Percentiles rank a stretch among this genome's conserved stretches.
These are phyloP conservation scores for Podaxis sp. DNA, from an alignment of 768 basidiomycete species.

Conservation along the genomic window DNA sequence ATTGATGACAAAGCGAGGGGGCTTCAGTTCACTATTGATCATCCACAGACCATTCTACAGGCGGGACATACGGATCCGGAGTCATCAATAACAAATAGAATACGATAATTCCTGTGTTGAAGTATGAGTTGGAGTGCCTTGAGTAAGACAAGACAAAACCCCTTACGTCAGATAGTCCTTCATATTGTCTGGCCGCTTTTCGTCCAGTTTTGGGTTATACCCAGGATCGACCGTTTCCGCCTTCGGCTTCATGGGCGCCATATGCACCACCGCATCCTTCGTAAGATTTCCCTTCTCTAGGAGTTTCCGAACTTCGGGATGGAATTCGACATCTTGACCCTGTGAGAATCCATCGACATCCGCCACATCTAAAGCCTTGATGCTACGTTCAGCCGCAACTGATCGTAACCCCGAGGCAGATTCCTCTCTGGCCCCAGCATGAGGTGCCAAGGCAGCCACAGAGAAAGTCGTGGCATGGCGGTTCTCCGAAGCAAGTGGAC, in stretches of 20 bases:
- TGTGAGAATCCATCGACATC: neutral
- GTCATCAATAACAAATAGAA: slow-evolving; percentile 31
- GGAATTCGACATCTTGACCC: slow-evolving; percentile 1
- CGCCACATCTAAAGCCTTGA: neutral
- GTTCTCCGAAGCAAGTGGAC: too few species aligned
- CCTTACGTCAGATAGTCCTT: slow-evolving; percentile 17
- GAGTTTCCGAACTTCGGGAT: slow-evolving; percentile 1
- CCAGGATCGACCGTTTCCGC: neutral
- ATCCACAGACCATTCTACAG: neutral
- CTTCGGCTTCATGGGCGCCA: neutral
- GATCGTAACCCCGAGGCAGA: neutral
- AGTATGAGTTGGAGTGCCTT: neutral
- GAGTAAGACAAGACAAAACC: too few species aligned
- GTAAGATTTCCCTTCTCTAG: neutral
- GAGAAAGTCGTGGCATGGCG: too few species aligned
- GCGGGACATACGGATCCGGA: slow-evolving; percentile 26
- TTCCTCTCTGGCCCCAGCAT: too few species aligned
- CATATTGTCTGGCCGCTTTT: slow-evolving; percentile 14
- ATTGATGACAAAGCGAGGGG: neutral
- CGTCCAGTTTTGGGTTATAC: slow-evolving; percentile 17
- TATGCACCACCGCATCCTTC: neutral
- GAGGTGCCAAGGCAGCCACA: too few species aligned
- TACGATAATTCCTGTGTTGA: slow-evolving; percentile 24
- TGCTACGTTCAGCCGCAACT: neutral
- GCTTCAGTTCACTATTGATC: neutral